Evolutionary conservation across 1,284 basidiomycete species (phyloP), one percentile per base, ranked within the genome.

Genomic region (Fomitopsis pinicola): DNA sequence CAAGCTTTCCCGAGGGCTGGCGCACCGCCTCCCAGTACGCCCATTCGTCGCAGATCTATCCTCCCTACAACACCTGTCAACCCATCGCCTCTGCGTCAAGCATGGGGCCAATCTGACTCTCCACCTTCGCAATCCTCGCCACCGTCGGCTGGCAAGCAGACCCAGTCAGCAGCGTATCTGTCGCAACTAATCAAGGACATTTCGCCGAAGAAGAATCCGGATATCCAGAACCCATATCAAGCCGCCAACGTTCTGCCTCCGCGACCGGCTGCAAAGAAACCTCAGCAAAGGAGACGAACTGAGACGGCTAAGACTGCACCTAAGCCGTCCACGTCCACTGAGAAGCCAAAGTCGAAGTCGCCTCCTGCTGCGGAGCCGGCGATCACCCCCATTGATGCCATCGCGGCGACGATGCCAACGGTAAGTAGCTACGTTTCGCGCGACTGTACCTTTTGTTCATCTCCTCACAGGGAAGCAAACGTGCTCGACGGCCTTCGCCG

Each of bases 171-270:
- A 6, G 82, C 76, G 65, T 82, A 84, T 60, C 84, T 89, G 81
- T 76, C 84, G 8, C 83, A 84, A 61, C 76, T 90, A 42, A 85
- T 91, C 65, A 86, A 86, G 71, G 84, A 86, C 64, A 84, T 80
- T 3, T 85, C 86, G 0, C 86, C 85, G 2, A 77, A 80, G 19
- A 86, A 82, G 70, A 86, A 79, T 63, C 80, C 83, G 10, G 88
- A 87, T 64, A 77, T 89, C 28, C 81, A 80, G 50, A 91, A 91
- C 69, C 89, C 89, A 0, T 91, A 91, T 67, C 85, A 90, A 70
- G 80, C 81, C 28, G 82, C 83, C 14, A 85, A 80, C 67, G 86
- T 86, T 28, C 80, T 87, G 15, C 83, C 77, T 68, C 70, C 71
- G 33, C 66, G 65, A 9, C 68, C 77, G 6, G 68, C 72, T 26